Evolutionary conservation across 2,329 filamentous ascomycete genomes (phyloP).

Genomic region (Endoconidiophora polonica): DNA sequence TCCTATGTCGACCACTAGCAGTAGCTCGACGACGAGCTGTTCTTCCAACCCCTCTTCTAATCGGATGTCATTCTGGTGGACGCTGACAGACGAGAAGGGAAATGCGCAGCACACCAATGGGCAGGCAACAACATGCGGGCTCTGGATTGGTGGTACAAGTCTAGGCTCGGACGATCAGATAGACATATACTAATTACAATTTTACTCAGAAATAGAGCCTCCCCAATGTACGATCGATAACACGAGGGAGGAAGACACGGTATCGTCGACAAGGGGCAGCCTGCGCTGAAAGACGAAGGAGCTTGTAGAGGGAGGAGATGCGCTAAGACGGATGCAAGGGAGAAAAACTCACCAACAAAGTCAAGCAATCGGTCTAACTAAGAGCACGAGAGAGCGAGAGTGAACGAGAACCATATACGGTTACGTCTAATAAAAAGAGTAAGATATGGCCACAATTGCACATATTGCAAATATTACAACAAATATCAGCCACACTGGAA

Average conservation of each 20-base stretch:
- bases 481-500: no score
- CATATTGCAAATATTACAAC: no score
- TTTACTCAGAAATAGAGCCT: no score
- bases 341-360: neutral
- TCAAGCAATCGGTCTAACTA: neutral
- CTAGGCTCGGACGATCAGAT: no score
- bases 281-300: slow-evolving; percentile 4
- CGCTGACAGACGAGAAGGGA: neutral
- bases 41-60: no score
- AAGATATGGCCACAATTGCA: no score
- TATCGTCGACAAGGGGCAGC: neutral
- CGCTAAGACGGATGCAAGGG: neutral
- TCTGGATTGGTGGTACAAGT: neutral
- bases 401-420: neutral
- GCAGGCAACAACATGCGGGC: neutral
- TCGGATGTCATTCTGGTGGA: slow-evolving; percentile 4
- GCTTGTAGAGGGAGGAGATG: neutral
- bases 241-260: neutral
- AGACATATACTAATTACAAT: no score
- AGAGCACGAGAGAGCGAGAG: slow-evolving; percentile 2
- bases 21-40: no score
- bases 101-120: neutral
- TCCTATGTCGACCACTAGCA: no score
- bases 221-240: no score
- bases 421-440: no score